Base-by-base conservation (phyloP, 169 alveolate species). In the Pseudocohnilembus persalinus region DNA sequence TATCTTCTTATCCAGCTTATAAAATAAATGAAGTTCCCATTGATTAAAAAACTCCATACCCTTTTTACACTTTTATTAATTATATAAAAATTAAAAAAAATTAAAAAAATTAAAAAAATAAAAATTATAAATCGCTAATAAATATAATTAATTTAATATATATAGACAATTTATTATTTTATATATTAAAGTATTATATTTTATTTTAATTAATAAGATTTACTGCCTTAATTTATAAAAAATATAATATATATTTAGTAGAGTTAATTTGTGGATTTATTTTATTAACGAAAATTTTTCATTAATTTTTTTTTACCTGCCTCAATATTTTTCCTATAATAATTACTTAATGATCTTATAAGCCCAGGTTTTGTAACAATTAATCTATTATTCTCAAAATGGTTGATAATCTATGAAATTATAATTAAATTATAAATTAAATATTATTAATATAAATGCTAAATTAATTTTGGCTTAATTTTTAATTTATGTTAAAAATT, bases 291-390 rank as follows among this genome's bases (percentile, higher is more conserved):
- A 27, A n/a, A 32, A 31, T 27, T 35, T 1, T 15, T 26, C 28
- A 87, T 31, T 31, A n/a, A 16, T 20, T n/a, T 33, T 49, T 74
- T 16, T 78, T 77, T 87, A 87, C 91, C 31, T 15, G 91, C 91
- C 74, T 73, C 82, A 29, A 28, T 28, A 49, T 83, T 87, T 24
- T 75, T 29, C 24, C 82, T 77, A 33, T 90, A 90, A 74, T 86
- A 90, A 1, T 73, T 24, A 20, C 78, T 73, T 1, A 90, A 82
- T 0, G 94, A 84, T 35, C 88, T 31, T 0, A 90, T 83, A 11
- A 90, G 74, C 0, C 94, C 94, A 24, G 91, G 82, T 75, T 90
- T 90, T 0, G 94, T 90, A 27, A 77, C 74, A 27, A 90, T 64
- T 1, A 91, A 85, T 32, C 90, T 76, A 31, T 83, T 83, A 33